Conservation (phyloP, 495 filamentous ascomycete species). For the Neurospora discreta region DNA sequence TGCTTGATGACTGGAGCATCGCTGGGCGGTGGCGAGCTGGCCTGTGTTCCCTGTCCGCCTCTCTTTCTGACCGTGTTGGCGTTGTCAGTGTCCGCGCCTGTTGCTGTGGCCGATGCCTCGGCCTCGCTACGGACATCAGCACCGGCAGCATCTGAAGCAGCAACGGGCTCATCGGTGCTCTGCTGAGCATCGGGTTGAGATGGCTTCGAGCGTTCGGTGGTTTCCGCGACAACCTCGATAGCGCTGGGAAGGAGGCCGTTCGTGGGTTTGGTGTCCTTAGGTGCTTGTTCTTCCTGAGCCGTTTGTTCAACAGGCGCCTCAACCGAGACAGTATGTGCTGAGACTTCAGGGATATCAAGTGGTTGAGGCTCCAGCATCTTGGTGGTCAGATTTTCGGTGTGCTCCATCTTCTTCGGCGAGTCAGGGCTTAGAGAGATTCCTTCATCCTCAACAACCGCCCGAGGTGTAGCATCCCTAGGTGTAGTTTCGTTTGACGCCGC, state of each 20-base stretch:
- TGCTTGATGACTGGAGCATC: constrained; percentile 3
- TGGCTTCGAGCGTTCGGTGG: neutral
- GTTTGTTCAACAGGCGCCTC: neutral
- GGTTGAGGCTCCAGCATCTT: neutral
- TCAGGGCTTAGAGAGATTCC: neutral
- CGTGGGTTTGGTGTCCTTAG: neutral
- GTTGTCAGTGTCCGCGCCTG: neutral
- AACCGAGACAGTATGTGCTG: neutral
- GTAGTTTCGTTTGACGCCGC: neutral
- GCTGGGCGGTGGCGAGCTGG: constrained; percentile 3
- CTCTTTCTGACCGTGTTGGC: constrained; percentile 6
- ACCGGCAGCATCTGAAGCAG: neutral
- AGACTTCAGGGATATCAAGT: neutral
- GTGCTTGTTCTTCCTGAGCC: neutral
- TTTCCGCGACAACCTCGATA: neutral
- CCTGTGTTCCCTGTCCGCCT: neutral
- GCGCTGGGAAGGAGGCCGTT: neutral
- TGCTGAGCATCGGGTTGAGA: neutral
- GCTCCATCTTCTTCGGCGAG: neutral
- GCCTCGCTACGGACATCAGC: neutral
- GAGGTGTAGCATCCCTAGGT: neutral
- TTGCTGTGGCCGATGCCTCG: neutral
- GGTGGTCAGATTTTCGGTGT: neutral
- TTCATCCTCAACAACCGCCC: neutral
- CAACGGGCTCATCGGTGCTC: neutral